A percentile compares a stretch with the other conserved stretches of the same genome.
phyloP scores from a whole-genome alignment of 202 grass and related monocot species.

The Digitaria exilis region DNA sequence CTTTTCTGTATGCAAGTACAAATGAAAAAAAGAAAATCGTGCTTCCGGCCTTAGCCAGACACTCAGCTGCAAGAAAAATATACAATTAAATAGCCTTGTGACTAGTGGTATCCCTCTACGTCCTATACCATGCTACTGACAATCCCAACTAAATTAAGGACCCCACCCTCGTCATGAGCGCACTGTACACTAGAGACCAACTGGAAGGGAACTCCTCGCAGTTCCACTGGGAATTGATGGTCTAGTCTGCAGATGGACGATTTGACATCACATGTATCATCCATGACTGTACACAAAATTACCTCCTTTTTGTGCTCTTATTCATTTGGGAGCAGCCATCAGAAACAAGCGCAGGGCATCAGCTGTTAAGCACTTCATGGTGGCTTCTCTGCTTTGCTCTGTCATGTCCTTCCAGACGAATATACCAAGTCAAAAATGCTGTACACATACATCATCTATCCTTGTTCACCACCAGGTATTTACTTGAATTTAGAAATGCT shows the following conservation, averaged over 20 bases:
- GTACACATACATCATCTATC: constrained; percentile 42
- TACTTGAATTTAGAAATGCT: constrained; percentile 77
- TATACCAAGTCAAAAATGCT: constrained; percentile 55
- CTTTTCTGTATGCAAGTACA: constrained; percentile 37
- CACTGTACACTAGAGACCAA: constrained; percentile 38
- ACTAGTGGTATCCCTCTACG: constrained; percentile 31
- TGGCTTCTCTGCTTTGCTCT: constrained; percentile 22
- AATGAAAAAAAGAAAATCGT: neutral
- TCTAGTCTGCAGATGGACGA: neutral
- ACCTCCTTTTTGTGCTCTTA: constrained; percentile 22
- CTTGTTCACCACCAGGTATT: constrained; percentile 29
- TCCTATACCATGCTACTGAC: constrained; percentile 44
- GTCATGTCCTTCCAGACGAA: constrained; percentile 32
- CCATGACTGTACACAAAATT: constrained; percentile 25
- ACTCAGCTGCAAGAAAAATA: constrained; percentile 42
- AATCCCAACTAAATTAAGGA: constrained; percentile 35
- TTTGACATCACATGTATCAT: constrained; percentile 15
- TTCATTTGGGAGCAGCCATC: constrained; percentile 13
- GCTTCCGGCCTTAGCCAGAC: constrained; percentile 39
- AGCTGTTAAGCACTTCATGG: neutral
- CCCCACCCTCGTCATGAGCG: constrained; percentile 28
- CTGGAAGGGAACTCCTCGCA: constrained; percentile 19
- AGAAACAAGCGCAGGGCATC: constrained; percentile 4
- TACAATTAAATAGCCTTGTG: constrained; percentile 50
- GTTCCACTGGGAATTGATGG: neutral